Evolutionary conservation across 331 rosid species (phyloP), one percentile per base, ranked within the genome.

Genomic region (Quercus lobata): DNA sequence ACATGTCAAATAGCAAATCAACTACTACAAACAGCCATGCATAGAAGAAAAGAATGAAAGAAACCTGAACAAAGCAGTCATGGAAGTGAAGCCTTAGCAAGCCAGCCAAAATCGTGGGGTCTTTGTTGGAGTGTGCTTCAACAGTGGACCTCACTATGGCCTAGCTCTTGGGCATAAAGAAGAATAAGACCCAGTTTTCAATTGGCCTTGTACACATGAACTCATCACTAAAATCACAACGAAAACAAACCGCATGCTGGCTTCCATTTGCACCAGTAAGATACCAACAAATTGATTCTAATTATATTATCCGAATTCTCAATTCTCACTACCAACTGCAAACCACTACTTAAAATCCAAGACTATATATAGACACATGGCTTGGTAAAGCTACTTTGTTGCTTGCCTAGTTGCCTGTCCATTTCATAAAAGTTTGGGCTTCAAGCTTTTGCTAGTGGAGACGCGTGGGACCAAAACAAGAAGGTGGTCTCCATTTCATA

Each of bases 41-140:
- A 1, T 22, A 32, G 5, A n/a, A 46, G 52, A 41, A 41, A 52
- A 60, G 27, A 62, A 34, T 53, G 49, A 21, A 21, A 74, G 49
- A 62, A 54, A 89, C 97, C 89, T 92, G 88, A 27, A 92, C 93
- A 83, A 92, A 92, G 81, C 96, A 92, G 66, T 92, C 93, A 76
- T 90, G 96, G 82, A 92, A 92, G 72, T 87, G 96, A 82, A 92
- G 93, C 83, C 93, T 91, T 69, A 90, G 95, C 6, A 92, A 77
- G 69, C 88, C 93, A 57, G 93, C 89, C 34, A 93, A 93, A 41
- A 89, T 57, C 74, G 93, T 82, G 60, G 89, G 94, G 84, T 92
- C 97, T 41, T 81, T 84, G 24, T 74, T 83, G 82, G 78, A 84
- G 87, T 90, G 63, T 5, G 96, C 87, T 83, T 82, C 85, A 57